Base-by-base conservation (phyloP, 768 basidiomycete genomes). In the Boletellus ananas region DNA sequence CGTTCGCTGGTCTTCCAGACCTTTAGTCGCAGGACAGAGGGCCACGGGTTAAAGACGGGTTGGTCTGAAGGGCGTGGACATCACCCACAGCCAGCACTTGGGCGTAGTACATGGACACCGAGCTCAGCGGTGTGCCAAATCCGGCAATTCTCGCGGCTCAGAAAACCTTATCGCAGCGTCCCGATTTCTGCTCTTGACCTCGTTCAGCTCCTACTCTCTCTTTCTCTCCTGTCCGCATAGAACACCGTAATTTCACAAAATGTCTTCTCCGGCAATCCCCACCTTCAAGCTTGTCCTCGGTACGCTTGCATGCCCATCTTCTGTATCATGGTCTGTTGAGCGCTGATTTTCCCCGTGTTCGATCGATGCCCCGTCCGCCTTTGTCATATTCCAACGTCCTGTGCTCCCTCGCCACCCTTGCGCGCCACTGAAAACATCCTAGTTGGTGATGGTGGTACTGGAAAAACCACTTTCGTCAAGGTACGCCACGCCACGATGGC, bases 221-320 rank as follows among this genome's bases (percentile, higher is more conserved):
- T 58, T 51, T 43, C 50, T 57, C 39, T 40, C 54, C 55, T 49
- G 45, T 43, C 52, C 34, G 49, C 66, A 50, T 56, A 66, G 58
- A 62, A 48, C 39, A 61, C 57, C 39, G 33, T 52, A 52, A 50
- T 56, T 52, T 46, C 51, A 54, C 57, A 56, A 60, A 56, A 85
- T 83, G 78, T 25, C 82, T 58, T 67, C 70, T 13, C 18, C 14
- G 40, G 55, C 45, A 14, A 27, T 94, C 59, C 94, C 96, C 34
- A 91, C 93, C 50, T 99, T 98, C 81, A 99, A 99, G 75, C 92
- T 99, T 70, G 95, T 98, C 54, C 90, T 98, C 58, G 94, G 94
- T 94, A 68, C 65, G 88, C 75, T 51, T 20, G 21, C 36, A 25
- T 12, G 3, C 23, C 17, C 45, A 25, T 37, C 38, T 42, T 21